Percentiles rank a stretch among this genome's conserved stretches.
Conservation (phyloP, 768 basidiomycete genomes). For the Tubosaeta sp. region DNA sequence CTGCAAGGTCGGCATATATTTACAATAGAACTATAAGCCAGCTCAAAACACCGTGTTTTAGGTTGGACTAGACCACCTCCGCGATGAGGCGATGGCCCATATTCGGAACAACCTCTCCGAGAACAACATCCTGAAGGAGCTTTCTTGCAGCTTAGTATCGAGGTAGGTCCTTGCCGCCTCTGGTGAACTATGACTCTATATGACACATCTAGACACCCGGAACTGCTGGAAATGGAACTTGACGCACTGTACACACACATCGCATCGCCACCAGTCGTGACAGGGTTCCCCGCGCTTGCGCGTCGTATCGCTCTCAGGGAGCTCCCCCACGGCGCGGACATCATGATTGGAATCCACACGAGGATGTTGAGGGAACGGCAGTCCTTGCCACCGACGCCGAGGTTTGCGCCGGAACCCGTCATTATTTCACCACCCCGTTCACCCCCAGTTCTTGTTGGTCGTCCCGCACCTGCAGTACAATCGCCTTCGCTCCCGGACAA, state of each 20-base stretch:
- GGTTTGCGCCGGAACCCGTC: too few species aligned
- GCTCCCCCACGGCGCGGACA: constrained; percentile 19
- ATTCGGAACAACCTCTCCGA: constrained; percentile 18
- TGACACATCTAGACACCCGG: too few species aligned
- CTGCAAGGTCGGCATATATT: constrained; percentile 27
- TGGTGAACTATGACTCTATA: too few species aligned
- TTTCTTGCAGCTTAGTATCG: constrained; percentile 16
- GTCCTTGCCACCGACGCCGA: neutral
- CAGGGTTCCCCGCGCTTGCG: constrained; percentile 10
- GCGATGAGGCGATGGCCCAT: constrained; percentile 14
- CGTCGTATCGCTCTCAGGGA: constrained; percentile 13
- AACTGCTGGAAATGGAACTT: constrained; percentile 22
- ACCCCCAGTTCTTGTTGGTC: too few species aligned
- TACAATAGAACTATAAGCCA: neutral
- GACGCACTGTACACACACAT: constrained; percentile 17
- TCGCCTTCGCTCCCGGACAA: too few species aligned
- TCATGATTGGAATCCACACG: constrained; percentile 20
- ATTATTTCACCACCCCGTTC: too few species aligned
- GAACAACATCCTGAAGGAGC: constrained; percentile 22
- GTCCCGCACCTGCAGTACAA: too few species aligned
- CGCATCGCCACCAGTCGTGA: constrained; percentile 10
- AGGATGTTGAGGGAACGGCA: constrained; percentile 12
- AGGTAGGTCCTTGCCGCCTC: too few species aligned
- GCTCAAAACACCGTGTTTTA: neutral
- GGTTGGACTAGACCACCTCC: constrained; percentile 20